Evolutionary conservation across 2,329 filamentous ascomycete species (phyloP).

Genomic region (Cladosporium sp.): DNA sequence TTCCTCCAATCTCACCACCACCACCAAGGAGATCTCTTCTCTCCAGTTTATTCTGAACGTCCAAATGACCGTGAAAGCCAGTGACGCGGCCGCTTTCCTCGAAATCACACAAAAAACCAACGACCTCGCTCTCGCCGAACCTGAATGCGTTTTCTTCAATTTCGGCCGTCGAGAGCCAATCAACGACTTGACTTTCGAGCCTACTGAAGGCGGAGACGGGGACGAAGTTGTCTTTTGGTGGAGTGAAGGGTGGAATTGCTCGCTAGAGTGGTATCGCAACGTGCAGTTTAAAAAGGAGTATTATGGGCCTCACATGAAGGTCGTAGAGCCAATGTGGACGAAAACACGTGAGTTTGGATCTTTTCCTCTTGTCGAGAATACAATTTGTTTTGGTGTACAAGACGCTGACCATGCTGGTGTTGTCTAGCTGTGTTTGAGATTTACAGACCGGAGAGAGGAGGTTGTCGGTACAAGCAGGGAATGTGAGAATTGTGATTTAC

Average conservation of each 20-base stretch:
- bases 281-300: constrained; percentile 33
- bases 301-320: constrained; percentile 39
- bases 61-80: constrained; percentile 15
- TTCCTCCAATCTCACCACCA: not conserved
- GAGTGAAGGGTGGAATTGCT: constrained; percentile 21
- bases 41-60: constrained; percentile 17
- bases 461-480: constrained; percentile 4
- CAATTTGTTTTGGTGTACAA: too few relatives aligned
- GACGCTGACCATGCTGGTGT: not conserved
- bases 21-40: not conserved
- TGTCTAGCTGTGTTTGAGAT: constrained; percentile 3
- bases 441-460: not conserved
- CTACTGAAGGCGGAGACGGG: not conserved
- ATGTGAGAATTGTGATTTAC: not conserved
- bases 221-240: constrained; percentile 14
- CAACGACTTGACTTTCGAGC: not conserved
- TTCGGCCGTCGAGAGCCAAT: constrained; percentile 3
- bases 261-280: constrained; percentile 13
- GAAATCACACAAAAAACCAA: constrained; percentile 16
- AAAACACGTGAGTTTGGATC: constrained; percentile 34
- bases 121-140: constrained; percentile 13
- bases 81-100: constrained; percentile 15
- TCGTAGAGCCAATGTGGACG: constrained; percentile 38
- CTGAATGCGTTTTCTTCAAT: constrained; percentile 17
- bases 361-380: too few relatives aligned